Evolutionary conservation across 305 asterid genomes (phyloP), one percentile per base, ranked within the genome.

Genomic region (Fraxinus sp.): DNA sequence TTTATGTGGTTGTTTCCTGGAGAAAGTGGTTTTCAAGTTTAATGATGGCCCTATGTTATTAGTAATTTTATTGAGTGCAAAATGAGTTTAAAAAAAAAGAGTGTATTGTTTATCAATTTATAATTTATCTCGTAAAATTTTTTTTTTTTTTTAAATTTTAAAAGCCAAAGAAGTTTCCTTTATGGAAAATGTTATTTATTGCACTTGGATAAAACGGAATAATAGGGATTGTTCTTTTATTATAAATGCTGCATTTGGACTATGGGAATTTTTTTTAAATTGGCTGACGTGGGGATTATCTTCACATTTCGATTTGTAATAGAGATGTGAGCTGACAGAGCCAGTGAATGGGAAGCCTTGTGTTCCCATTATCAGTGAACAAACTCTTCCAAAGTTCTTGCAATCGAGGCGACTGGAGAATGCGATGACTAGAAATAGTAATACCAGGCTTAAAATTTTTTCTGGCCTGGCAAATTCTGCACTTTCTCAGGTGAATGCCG

Each of bases 261-360:
- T 28, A 46, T 33, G 22, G 14, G 39, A 20, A 18, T 14, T 28
- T 6, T 6, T 64, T 30, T 18, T 2, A 26, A 59, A 39, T 74
- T 57, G 44, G 44, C 26, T 44, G 20, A 41, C 22, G 13, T 52
- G 80, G 11, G 64, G 28, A 77, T 82, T 73, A 80, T 62, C 30
- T 84, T 6, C 49, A 16, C 22, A 32, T 79, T 85, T 76, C 36
- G 82, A 33, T 82, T 80, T 82, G 77, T 71, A 11, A 64, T 76
- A 95, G 98, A 95, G 80, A 87, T 93, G 93, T 82, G 97, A 92
- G 86, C 76, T 85, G 86, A 77, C 86, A 16, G 89, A 89, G 78
- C 89, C 98, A 4, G 46, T 90, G 86, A 91, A 93, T 89, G 97
- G 98, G 59, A 92, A 80, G 84, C 97, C 97, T 77, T 36, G 36